Evolutionary conservation across 306 rosid genomes (phyloP).

Genomic region (Vigna nakashimae): DNA sequence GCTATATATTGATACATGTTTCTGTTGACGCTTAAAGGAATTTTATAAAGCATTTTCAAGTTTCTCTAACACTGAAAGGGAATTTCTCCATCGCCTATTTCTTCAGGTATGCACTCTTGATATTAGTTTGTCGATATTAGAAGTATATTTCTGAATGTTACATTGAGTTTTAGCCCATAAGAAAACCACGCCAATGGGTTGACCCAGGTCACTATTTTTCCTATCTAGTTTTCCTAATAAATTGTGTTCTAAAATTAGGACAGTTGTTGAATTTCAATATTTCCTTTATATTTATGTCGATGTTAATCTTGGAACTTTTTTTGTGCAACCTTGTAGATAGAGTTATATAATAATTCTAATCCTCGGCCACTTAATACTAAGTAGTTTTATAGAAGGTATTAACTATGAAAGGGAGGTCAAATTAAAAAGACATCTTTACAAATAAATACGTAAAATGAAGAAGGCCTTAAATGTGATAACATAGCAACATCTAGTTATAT

Average conservation of each 20-base stretch:
- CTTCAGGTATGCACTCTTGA: constrained; percentile 63
- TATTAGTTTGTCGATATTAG: constrained; percentile 27
- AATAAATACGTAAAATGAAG: constrained; percentile 19
- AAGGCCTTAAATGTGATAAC: constrained; percentile 16
- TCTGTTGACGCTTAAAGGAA: constrained; percentile 48
- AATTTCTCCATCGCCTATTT: constrained; percentile 67
- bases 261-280: constrained; percentile 18
- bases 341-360: constrained; percentile 7
- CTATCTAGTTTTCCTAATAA: constrained; percentile 20
- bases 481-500: not conserved
- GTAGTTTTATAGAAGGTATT: not conserved
- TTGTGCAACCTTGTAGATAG: constrained; percentile 19
- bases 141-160: constrained; percentile 33
- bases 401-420: not conserved
- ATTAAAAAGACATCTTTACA: not conserved
- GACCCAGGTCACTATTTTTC: not conserved
- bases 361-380: constrained; percentile 1
- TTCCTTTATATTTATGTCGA: constrained; percentile 5
- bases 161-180: constrained; percentile 15
- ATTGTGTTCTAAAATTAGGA: not conserved
- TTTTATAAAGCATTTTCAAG: constrained; percentile 64
- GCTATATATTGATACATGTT: constrained; percentile 37
- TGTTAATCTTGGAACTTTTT: constrained; percentile 28
- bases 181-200: not conserved
- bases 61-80: constrained; percentile 63